phyloP scores from a whole-genome alignment of 164 flowering plant genomes.

The Tetrastigma voinierianum region DNA sequence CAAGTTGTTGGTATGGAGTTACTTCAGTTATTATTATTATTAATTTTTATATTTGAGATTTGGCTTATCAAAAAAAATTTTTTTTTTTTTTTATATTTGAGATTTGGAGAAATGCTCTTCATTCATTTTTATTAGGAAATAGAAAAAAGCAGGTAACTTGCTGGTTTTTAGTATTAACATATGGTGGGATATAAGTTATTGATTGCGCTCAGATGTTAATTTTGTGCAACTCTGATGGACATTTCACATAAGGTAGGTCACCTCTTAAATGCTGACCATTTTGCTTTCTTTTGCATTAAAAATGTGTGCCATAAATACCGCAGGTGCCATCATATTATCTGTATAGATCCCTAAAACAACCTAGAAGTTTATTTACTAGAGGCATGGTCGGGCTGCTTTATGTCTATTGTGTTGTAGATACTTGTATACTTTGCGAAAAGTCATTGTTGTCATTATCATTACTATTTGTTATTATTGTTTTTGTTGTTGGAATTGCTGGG shows the following conservation, averaged over 20 bases:
- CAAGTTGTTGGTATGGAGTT: constrained; percentile 67
- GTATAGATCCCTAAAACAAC: background rate
- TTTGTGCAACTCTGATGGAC: background rate
- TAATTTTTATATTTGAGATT: background rate
- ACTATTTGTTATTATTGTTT: too few relatives aligned
- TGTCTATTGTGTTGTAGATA: background rate
- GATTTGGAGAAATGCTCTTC: background rate
- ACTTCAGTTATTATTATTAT: background rate
- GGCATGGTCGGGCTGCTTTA: background rate
- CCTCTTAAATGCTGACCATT: background rate
- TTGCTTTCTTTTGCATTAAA: background rate
- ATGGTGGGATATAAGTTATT: background rate
- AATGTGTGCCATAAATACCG: background rate
- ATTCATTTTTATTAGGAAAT: background rate
- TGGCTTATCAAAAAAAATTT: too few relatives aligned
- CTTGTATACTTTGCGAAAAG: background rate
- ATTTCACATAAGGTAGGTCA: background rate
- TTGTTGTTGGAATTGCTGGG: too few relatives aligned
- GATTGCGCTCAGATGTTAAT: background rate
- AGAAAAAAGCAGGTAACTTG: background rate
- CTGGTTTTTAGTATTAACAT: background rate
- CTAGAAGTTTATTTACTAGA: background rate
- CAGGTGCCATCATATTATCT: background rate
- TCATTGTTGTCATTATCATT: too few relatives aligned
- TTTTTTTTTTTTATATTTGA: background rate